These are phyloP conservation scores for Plasmodium inui DNA, from an alignment of 169 alveolate species.

Conservation along the genomic window DNA sequence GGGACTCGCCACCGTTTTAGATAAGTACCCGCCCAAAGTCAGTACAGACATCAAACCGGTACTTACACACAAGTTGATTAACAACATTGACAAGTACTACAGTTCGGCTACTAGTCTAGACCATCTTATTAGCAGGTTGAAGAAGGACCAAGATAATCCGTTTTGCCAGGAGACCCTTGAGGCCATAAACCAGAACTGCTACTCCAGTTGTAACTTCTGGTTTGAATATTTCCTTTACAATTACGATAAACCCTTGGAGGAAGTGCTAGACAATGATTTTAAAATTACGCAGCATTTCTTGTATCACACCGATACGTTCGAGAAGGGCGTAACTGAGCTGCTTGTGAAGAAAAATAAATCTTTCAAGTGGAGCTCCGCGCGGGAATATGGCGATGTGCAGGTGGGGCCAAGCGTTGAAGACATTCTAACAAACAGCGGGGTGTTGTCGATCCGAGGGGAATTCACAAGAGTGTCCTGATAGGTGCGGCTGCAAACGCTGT, in stretches of 20 bases:
- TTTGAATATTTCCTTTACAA: conserved; percentile 51
- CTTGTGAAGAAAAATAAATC: conserved; percentile 62
- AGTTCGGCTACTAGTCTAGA: conserved; percentile 24
- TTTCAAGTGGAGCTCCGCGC: conserved; percentile 35
- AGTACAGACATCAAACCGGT: conserved; percentile 7
- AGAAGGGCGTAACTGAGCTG: conserved; percentile 64
- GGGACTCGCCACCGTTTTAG: not conserved
- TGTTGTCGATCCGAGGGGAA: conserved; percentile 55
- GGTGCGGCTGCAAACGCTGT: not conserved
- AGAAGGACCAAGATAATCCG: conserved; percentile 11
- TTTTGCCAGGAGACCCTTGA: conserved; percentile 21
- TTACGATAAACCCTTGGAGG: conserved; percentile 52
- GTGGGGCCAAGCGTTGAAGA: conserved; percentile 38
- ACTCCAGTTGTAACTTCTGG: conserved; percentile 43
- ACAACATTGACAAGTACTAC: conserved; percentile 41
- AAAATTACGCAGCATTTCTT: conserved; percentile 52
- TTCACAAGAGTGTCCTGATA: not conserved
- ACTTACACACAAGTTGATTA: conserved; percentile 34
- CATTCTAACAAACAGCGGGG: conserved; percentile 21
- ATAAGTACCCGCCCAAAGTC: conserved; percentile 16
- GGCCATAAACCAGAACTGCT: conserved; percentile 28
- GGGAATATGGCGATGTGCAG: not conserved
- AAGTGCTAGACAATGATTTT: conserved; percentile 54
- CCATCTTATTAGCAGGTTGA: conserved; percentile 26
- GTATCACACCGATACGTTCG: conserved; percentile 51